Evolutionary conservation across 1,284 basidiomycete genomes (phyloP).

Genomic region (Apiotrichum siamense): DNA sequence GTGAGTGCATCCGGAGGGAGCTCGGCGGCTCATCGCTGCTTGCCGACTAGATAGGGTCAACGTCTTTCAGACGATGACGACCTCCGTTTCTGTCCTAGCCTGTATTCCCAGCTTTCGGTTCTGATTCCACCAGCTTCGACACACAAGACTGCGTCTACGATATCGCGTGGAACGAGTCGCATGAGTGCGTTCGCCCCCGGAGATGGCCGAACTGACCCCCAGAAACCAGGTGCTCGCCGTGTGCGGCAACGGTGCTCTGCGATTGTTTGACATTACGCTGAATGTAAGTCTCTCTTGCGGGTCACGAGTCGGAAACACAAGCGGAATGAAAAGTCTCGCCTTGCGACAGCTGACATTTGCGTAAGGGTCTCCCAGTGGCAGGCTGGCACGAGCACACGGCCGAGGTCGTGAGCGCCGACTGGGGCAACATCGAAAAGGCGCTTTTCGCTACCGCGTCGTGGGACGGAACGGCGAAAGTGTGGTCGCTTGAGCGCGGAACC

Average conservation of each 20-base stretch:
- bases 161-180: conserved; percentile 83
- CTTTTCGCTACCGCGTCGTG: conserved; percentile 82
- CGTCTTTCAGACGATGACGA: too few relatives aligned
- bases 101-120: too few relatives aligned
- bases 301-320: too few relatives aligned
- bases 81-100: too few relatives aligned
- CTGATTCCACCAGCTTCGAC: conserved; percentile 62
- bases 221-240: conserved; percentile 74
- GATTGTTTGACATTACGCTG: conserved; percentile 83
- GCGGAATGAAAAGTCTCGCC: neutral
- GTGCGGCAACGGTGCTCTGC: conserved; percentile 85
- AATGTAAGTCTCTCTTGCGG: conserved; percentile 56
- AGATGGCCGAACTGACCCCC: conserved; percentile 12
- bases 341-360: neutral
- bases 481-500: conserved; percentile 72
- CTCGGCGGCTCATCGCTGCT: too few relatives aligned
- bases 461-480: conserved; percentile 91
- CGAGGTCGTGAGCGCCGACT: conserved; percentile 93
- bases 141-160: conserved; percentile 92
- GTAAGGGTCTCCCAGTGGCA: conserved; percentile 59
- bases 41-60: too few relatives aligned
- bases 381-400: conserved; percentile 89
- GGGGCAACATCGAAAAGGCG: conserved; percentile 92
- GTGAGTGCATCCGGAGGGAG: too few relatives aligned
- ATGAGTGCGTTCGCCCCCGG: conserved; percentile 59